Evolutionary conservation across 495 filamentous ascomycete species (phyloP).

Genomic region (Polyplosphaeria fusca): DNA sequence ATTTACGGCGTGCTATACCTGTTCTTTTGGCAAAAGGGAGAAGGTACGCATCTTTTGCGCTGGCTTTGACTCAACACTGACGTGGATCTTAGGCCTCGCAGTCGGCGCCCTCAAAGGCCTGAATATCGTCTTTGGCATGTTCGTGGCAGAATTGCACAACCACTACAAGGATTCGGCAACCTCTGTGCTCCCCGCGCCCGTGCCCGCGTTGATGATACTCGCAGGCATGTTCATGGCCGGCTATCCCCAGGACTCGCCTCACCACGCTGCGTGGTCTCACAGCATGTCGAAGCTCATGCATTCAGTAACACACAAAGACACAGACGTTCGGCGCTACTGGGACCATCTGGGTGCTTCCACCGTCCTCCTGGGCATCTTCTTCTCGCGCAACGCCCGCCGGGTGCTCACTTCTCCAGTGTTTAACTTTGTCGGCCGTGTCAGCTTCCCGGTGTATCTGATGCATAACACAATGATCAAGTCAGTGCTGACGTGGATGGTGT

Average conservation of each 20-base stretch:
- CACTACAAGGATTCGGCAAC: slow-evolving; percentile 31
- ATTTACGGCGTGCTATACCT: slow-evolving; percentile 28
- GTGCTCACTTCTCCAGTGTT: slow-evolving; percentile 32
- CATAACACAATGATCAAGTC: slow-evolving; percentile 37
- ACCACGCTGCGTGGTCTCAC: slow-evolving; percentile 29
- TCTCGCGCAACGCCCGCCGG: slow-evolving; percentile 31
- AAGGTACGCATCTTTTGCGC: slow-evolving; percentile 17
- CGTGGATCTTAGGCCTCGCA: slow-evolving; percentile 12
- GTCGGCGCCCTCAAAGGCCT: slow-evolving; percentile 29
- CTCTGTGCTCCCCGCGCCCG: slow-evolving; percentile 22
- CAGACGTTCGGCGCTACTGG: slow-evolving; percentile 36
- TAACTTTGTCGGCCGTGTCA: slow-evolving; percentile 37
- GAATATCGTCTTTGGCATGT: slow-evolving; percentile 35
- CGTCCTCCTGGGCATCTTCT: slow-evolving; percentile 33
- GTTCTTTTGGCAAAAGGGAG: slow-evolving; percentile 31
- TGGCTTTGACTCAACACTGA: background rate
- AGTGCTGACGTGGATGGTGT: slow-evolving; percentile 36
- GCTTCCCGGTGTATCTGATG: slow-evolving; percentile 37
- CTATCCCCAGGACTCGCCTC: slow-evolving; percentile 30
- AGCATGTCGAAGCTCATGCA: slow-evolving; percentile 30
- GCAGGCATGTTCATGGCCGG: slow-evolving; percentile 33
- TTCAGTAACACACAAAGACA: slow-evolving; percentile 11
- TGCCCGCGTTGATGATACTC: slow-evolving; percentile 32
- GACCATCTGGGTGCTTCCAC: slow-evolving; percentile 31
- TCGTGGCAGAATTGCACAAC: slow-evolving; percentile 35